A percentile compares a stretch with the other conserved stretches of the same genome.
Evolutionary conservation across 2,329 filamentous ascomycete species (phyloP).

Genomic region (Alternaria longipes): DNA sequence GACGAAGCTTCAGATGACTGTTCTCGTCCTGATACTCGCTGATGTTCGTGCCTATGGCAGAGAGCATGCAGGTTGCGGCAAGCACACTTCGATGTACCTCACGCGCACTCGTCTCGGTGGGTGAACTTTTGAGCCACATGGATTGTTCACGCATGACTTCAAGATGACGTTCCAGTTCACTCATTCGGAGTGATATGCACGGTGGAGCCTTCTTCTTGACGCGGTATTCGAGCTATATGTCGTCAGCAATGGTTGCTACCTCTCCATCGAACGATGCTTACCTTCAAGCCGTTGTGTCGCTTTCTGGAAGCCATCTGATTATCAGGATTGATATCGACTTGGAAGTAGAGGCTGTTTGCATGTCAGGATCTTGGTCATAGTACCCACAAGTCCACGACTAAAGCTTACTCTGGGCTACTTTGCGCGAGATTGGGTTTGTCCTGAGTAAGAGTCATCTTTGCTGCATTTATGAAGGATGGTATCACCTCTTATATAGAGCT

Average conservation of each 20-base stretch:
- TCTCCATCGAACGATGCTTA: not conserved
- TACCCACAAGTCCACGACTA: not conserved
- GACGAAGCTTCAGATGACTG: too few relatives aligned
- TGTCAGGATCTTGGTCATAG: not conserved
- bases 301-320: not conserved
- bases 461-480: not conserved
- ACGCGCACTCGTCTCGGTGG: too few relatives aligned
- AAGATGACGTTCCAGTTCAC: not conserved
- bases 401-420: not conserved
- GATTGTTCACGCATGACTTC: too few relatives aligned
- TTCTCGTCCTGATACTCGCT: too few relatives aligned
- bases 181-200: not conserved
- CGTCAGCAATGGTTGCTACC: not conserved
- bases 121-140: too few relatives aligned
- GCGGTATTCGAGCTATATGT: not conserved
- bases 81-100: too few relatives aligned
- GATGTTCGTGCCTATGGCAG: too few relatives aligned
- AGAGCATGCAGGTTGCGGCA: too few relatives aligned
- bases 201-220: not conserved
- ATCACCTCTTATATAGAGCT: not conserved
- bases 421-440: not conserved
- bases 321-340: not conserved
- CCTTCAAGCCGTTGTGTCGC: not conserved
- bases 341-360: not conserved
- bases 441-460: not conserved